A percentile compares a stretch with the other conserved stretches of the same genome.
phyloP scores from a whole-genome alignment of 805 yeast species.

The Lipomyces oligophaga region DNA sequence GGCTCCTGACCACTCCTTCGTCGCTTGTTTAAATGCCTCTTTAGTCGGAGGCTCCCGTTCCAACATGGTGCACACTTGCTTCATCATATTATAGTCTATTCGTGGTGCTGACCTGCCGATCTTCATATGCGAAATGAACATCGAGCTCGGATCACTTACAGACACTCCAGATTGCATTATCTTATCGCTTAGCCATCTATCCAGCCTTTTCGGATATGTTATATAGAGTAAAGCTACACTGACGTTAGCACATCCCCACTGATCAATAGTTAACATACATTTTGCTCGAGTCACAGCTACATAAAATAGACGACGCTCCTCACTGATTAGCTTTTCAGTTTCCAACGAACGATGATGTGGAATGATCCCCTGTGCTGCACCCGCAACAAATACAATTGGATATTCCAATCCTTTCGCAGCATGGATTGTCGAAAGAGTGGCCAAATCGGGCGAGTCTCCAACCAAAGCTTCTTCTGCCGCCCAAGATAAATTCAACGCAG shows the following conservation, averaged over 20 bases:
- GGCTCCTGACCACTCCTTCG: slow-evolving; percentile 26
- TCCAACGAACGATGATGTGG: slow-evolving; percentile 53
- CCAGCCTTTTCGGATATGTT: slow-evolving; percentile 5
- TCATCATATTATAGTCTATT: not conserved
- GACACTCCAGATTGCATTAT: too few relatives aligned
- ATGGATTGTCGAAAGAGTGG: slow-evolving; percentile 76
- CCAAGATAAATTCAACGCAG: slow-evolving; percentile 21
- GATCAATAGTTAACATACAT: slow-evolving; percentile 38
- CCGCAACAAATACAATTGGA: slow-evolving; percentile 86
- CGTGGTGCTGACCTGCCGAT: too few relatives aligned
- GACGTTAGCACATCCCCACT: not conserved
- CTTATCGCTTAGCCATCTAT: too few relatives aligned
- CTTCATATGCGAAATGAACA: too few relatives aligned
- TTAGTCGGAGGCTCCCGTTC: slow-evolving; percentile 11
- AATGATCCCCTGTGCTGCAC: slow-evolving; percentile 59
- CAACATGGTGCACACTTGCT: slow-evolving; percentile 4
- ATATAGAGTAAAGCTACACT: slow-evolving; percentile 10
- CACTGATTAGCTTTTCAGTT: slow-evolving; percentile 46
- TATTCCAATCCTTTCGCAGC: slow-evolving; percentile 93
- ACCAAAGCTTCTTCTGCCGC: slow-evolving; percentile 10
- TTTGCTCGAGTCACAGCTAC: slow-evolving; percentile 89
- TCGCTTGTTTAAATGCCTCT: slow-evolving; percentile 4
- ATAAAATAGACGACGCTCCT: slow-evolving; percentile 79
- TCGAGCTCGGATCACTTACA: too few relatives aligned
- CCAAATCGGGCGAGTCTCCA: slow-evolving; percentile 29